These are phyloP conservation scores for Coemansia sp. DNA, from an alignment of 192 early-diverging fungal species.

Conservation along the genomic window DNA sequence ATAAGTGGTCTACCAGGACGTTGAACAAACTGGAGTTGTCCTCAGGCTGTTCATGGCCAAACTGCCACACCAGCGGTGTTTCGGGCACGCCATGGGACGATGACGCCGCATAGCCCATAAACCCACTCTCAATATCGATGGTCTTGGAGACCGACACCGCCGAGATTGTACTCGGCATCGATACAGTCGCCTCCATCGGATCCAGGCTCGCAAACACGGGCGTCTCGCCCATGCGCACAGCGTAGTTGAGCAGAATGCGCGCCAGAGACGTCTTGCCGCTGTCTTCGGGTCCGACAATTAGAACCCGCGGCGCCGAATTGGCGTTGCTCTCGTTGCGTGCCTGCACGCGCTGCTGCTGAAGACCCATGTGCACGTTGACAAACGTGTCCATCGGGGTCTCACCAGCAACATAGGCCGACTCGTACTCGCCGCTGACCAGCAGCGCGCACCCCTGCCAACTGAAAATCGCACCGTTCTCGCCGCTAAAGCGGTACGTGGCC, in stretches of 20 bases:
- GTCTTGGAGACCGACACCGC: constrained; percentile 71
- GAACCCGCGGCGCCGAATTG: constrained; percentile 54
- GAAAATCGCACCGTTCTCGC: constrained; percentile 84
- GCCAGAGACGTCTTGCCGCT: constrained; percentile 87
- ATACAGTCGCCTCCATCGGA: constrained; percentile 67
- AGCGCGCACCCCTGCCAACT: constrained; percentile 88
- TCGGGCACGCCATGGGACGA: constrained; percentile 60
- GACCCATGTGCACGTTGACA: constrained; percentile 81
- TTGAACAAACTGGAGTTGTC: constrained; percentile 83
- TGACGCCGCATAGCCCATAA: constrained; percentile 57
- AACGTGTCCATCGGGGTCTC: constrained; percentile 94
- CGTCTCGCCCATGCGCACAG: constrained; percentile 62
- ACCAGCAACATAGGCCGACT: constrained; percentile 83
- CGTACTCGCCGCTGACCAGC: constrained; percentile 57
- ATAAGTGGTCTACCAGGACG: constrained; percentile 59
- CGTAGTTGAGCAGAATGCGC: constrained; percentile 87
- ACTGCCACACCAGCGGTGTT: constrained; percentile 85
- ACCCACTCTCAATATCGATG: constrained; percentile 81
- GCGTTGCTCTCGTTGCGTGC: constrained; percentile 6
- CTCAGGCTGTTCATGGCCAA: constrained; percentile 69
- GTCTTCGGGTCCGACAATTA: constrained; percentile 90
- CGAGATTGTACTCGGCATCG: constrained; percentile 81
- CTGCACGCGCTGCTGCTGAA: constrained; percentile 67
- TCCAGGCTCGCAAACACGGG: constrained; percentile 88
- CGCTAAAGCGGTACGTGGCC: constrained; percentile 72